phyloP scores from a whole-genome alignment of 2,329 filamentous ascomycete genomes.

The Microsporum audouinii region DNA sequence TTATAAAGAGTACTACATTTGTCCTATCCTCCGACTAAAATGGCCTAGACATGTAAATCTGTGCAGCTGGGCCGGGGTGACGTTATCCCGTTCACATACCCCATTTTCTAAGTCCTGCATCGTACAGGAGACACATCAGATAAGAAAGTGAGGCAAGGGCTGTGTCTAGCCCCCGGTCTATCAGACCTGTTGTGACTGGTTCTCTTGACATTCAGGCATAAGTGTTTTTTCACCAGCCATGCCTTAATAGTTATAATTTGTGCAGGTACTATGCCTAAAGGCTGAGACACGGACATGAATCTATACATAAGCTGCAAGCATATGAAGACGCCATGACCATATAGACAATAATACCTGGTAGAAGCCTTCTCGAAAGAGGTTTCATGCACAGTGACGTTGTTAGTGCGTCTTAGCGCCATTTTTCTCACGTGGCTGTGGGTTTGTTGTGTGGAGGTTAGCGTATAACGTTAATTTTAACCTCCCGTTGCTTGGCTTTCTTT shows the following conservation, averaged over 20 bases:
- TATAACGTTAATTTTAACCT: constrained; percentile 3
- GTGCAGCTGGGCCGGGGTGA: neutral
- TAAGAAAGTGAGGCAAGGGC: neutral
- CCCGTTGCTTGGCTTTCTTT: constrained; percentile 1
- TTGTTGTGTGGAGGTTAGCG: neutral
- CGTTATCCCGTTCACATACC: neutral
- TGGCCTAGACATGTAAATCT: neutral
- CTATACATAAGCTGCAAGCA: neutral
- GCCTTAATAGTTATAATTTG: too few species aligned
- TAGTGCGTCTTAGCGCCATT: neutral
- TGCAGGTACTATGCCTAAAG: too few species aligned
- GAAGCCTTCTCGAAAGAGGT: neutral
- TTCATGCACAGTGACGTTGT: neutral
- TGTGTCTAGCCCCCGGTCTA: neutral
- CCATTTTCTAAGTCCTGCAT: neutral
- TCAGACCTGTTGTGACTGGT: neutral
- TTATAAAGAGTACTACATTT: neutral
- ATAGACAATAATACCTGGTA: neutral
- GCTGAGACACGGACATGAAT: neutral
- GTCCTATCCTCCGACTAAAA: neutral
- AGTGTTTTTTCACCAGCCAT: too few species aligned
- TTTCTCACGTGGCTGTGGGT: neutral
- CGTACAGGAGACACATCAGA: neutral
- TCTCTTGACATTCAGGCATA: neutral
- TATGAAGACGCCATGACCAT: neutral